Conservation (phyloP, 192 early-diverging fungal genomes). For the Coemansia sp. region DNA sequence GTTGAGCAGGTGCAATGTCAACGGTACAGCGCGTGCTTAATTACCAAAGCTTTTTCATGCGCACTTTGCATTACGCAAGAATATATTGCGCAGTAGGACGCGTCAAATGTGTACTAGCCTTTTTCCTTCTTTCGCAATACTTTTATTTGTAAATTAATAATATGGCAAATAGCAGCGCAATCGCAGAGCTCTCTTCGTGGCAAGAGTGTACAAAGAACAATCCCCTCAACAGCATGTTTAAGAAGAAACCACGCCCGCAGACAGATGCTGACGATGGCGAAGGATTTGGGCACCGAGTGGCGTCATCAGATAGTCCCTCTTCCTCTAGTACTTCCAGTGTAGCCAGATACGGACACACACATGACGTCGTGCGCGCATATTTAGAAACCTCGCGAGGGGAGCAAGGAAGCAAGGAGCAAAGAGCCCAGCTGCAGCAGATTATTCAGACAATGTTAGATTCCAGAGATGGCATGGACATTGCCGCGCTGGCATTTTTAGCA, state of each 20-base stretch:
- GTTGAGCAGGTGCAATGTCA: neutral
- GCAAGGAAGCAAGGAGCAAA: slow-evolving; percentile 7
- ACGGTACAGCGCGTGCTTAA: neutral
- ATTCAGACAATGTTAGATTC: slow-evolving; percentile 5
- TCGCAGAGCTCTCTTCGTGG: slow-evolving; percentile 19
- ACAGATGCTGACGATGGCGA: slow-evolving; percentile 4
- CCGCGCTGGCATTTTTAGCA: slow-evolving; percentile 13
- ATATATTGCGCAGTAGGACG: neutral
- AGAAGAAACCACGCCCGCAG: neutral
- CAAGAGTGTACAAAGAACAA: slow-evolving; percentile 7
- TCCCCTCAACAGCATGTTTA: slow-evolving; percentile 6
- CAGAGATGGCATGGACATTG: slow-evolving; percentile 5
- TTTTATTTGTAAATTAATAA: neutral
- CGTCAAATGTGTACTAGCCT: neutral
- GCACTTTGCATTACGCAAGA: neutral
- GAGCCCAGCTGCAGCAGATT: slow-evolving; percentile 1
- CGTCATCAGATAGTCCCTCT: neutral
- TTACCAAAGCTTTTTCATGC: neutral
- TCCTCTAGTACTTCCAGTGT: neutral
- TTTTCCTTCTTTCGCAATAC: neutral
- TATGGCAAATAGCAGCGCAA: slow-evolving; percentile 23
- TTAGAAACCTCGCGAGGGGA: slow-evolving; percentile 9
- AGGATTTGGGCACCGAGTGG: neutral
- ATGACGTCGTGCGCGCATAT: slow-evolving; percentile 10
- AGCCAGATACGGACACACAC: slow-evolving; percentile 2